A percentile compares a stretch with the other conserved stretches of the same genome.
Evolutionary conservation across 495 filamentous ascomycete genomes (phyloP).

Genomic region (Penicillium riverlandense): DNA sequence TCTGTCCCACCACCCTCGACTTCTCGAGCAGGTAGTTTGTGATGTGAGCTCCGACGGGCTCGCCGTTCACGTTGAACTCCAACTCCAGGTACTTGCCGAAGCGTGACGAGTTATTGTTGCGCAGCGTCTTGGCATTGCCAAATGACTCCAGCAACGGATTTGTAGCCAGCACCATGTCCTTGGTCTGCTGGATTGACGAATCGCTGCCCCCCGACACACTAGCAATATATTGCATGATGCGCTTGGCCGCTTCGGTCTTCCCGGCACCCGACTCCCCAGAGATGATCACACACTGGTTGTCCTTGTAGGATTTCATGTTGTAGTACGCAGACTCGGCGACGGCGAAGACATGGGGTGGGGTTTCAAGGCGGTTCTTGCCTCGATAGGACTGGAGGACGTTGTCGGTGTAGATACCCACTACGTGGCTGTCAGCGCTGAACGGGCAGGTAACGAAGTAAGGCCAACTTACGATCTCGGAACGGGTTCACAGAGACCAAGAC

Average conservation of each 20-base stretch:
- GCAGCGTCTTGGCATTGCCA: slow-evolving; percentile 93
- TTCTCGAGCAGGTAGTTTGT: slow-evolving; percentile 98
- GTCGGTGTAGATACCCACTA: slow-evolving; percentile 97
- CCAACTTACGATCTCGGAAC: slow-evolving; percentile 74
- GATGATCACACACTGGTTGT: slow-evolving; percentile 99
- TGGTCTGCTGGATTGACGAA: slow-evolving; percentile 93
- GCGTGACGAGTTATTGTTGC: slow-evolving; percentile 97
- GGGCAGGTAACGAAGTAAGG: slow-evolving; percentile 7
- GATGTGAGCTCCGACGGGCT: slow-evolving; percentile 94
- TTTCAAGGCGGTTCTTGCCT: slow-evolving; percentile 94
- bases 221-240: slow-evolving; percentile 99
- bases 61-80: slow-evolving; percentile 89
- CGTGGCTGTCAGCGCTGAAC: not conserved
- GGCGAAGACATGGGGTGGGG: slow-evolving; percentile 94
- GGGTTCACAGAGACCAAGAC: slow-evolving; percentile 99
- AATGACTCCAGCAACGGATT: slow-evolving; percentile 97
- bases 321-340: slow-evolving; percentile 96
- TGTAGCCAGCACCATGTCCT: slow-evolving; percentile 97
- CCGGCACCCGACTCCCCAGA: slow-evolving; percentile 97
- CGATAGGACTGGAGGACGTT: slow-evolving; percentile 82
- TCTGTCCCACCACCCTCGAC: slow-evolving; percentile 91
- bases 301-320: slow-evolving; percentile 99
- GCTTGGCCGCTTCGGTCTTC: slow-evolving; percentile 99
- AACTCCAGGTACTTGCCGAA: slow-evolving; percentile 98
- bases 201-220: slow-evolving; percentile 85